Base-by-base conservation (phyloP, 1,284 basidiomycete genomes). In the Ustilago lituana region DNA sequence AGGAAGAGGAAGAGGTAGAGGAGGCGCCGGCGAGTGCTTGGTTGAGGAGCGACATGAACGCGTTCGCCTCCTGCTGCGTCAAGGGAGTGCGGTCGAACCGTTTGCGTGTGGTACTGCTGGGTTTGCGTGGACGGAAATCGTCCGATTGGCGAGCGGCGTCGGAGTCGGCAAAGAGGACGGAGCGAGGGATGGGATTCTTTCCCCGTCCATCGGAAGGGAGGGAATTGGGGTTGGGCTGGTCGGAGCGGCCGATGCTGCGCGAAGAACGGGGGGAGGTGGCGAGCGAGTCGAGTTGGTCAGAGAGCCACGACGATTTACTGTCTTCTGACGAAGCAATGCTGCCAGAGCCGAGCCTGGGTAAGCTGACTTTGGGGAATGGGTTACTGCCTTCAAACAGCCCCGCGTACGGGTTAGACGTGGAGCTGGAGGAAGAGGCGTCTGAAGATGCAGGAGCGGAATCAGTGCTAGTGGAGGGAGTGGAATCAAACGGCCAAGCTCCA, bases 1-100 rank as follows among this genome's bases (percentile, higher is more conserved):
- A 2, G 22, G n/a, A 20, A 5, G 49, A 23, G 3, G 46, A 37
- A 31, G 37, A 27, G 19, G 46, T 9, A 10, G 50, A 26, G 14
- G 41, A n/a, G 10, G 58, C 54, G 17, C 57, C 59, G 33, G 40
- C 57, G 4, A 71, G 47, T 5, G 68, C 68, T 26, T 54, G 43
- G 39, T 59, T 52, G 37, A 71, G 59, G 2, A 72, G 55, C 14
- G 38, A 48, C 53, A 55, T 55, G 48, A 72, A 72, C 1, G 56
- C 63, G 17, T 66, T 62, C 5, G 64, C 63, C 50, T 72, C 69
- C n/a, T 53, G 54, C 26, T 56, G 48, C 1, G 63, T 67, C 5
- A 72, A 46, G 7, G 69, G 63, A 2, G 59, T 53, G 12, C 62
- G 45, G 26, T 71, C 59, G 47, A 52, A 49, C 1, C 47, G 45